phyloP scores from a whole-genome alignment of 2,329 filamentous ascomycete genomes.

The Chrysoporthe puriensis region DNA sequence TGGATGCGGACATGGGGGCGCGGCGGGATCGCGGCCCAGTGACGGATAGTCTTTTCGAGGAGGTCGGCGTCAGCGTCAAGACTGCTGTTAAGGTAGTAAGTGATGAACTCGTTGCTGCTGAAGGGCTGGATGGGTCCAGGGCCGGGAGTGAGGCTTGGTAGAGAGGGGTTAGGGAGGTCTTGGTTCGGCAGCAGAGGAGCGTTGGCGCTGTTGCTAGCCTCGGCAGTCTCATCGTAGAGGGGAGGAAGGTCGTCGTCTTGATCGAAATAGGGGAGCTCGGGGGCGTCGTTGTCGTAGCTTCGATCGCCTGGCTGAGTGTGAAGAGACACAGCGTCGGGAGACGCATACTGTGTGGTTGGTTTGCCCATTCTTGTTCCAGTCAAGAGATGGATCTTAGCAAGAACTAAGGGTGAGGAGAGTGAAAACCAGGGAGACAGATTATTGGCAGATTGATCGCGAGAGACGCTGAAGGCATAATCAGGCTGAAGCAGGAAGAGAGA shows the following conservation, averaged over 20 bases:
- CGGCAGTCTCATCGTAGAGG: conserved; percentile 46
- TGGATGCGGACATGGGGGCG: conserved; percentile 56
- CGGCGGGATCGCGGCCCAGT: conserved; percentile 53
- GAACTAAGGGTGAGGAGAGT: background rate
- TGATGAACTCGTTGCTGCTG: conserved; percentile 16
- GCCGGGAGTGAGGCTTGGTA: conserved; percentile 16
- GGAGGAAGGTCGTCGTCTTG: conserved; percentile 49
- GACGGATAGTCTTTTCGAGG: conserved; percentile 49
- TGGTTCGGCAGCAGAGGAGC: conserved; percentile 34
- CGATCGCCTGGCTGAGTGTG: conserved; percentile 36
- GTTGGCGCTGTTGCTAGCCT: conserved; percentile 26
- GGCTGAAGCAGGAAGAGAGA: background rate
- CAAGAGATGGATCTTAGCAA: background rate
- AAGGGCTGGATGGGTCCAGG: conserved; percentile 29
- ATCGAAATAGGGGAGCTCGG: conserved; percentile 34
- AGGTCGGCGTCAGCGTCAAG: conserved; percentile 49
- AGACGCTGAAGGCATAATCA: background rate
- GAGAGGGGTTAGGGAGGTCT: conserved; percentile 27
- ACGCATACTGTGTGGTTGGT: conserved; percentile 28
- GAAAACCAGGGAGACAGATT: background rate
- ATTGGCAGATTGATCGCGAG: background rate
- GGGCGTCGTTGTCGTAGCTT: conserved; percentile 43
- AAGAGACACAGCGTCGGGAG: conserved; percentile 34
- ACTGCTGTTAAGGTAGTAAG: conserved; percentile 46
- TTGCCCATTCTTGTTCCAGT: conserved; percentile 33